Conservation (phyloP, 495 filamentous ascomycete genomes). For the Trypethelium eluteriae region DNA sequence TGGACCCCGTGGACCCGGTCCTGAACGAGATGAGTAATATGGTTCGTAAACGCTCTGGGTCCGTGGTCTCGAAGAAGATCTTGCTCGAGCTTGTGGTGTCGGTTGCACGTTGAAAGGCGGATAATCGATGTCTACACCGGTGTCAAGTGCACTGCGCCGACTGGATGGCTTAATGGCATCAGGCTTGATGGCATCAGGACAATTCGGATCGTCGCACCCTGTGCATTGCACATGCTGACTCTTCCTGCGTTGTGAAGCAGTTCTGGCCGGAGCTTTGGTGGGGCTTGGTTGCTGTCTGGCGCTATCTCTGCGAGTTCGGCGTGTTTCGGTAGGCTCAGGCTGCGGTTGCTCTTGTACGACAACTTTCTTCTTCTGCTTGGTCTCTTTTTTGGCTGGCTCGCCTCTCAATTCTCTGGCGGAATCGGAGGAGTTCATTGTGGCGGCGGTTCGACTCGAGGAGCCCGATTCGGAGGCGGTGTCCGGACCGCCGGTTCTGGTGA, state of each 20-base stretch:
- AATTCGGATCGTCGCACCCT: conserved; percentile 28
- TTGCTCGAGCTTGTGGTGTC: conserved; percentile 12
- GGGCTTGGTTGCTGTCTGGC: conserved; percentile 5
- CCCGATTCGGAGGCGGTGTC: conserved; percentile 56
- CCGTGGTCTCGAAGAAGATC: conserved; percentile 14
- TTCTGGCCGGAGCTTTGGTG: conserved; percentile 13
- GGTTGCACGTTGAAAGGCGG: conserved; percentile 22
- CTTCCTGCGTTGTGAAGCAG: conserved; percentile 10
- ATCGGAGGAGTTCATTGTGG: conserved; percentile 49
- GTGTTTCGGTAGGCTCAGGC: conserved; percentile 17
- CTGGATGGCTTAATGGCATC: conserved; percentile 11
- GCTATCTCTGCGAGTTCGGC: not conserved
- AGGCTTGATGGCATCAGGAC: conserved; percentile 14
- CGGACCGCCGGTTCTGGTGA: conserved; percentile 21
- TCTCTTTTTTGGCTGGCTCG: conserved; percentile 17
- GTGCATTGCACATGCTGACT: conserved; percentile 15
- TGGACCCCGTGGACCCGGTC: not conserved
- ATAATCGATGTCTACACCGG: conserved; percentile 19
- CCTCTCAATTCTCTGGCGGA: conserved; percentile 38
- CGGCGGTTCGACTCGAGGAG: conserved; percentile 57
- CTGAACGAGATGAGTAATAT: not conserved
- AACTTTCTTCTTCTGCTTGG: conserved; percentile 14
- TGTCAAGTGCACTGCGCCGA: conserved; percentile 18
- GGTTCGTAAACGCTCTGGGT: conserved; percentile 1
- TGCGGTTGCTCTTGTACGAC: conserved; percentile 14